Evolutionary conservation across 768 basidiomycete genomes (phyloP), one percentile per base, ranked within the genome.

Genomic region (Mycena rosella): DNA sequence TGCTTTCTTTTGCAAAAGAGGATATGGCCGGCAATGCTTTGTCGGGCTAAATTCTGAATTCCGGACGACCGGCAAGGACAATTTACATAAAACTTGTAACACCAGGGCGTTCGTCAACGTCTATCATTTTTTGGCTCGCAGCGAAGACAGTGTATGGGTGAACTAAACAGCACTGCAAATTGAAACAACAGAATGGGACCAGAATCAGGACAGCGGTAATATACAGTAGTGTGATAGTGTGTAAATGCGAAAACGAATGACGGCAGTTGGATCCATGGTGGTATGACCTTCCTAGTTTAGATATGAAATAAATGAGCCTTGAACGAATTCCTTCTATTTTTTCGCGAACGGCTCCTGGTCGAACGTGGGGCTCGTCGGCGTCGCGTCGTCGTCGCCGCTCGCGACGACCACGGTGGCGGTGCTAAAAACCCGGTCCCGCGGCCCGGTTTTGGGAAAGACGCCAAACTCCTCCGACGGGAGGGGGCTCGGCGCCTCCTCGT

Each of bases 371-470:
- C 81, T 81, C 9, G 78, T 74, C 61, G 80, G 79, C 14, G 78
- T 56, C 36, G 78, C 61, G 56, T 68, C 67, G 13, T 75, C 73
- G 26, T 70, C 69, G 42, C 71, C 68, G n/a, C n/a, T n/a, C n/a
- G n/a, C n/a, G 30, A 72, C 64, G 27, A 81, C 70, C 47, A 80
- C 81, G 27, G 85, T 86, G 7, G 88, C 84, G 11, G 87, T 88
- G 69, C 87, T 92, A 32, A 85, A 85, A 47, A 88, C 84, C 30
- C 91, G 91, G 62, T 86, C 84, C 59, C 90, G 84, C 22, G 38
- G 47, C n/a, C 13, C 49, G 5, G 34, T 53, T 38, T 64, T 64
- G 17, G 61, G 29, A 8, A 56, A 65, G 26, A 71, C 57, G 36
- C 75, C 76, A 51, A 80, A 75, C n/a, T 78, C 78, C 58, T 73